phyloP scores from a whole-genome alignment of 352 stramenopile species.

The Globisporangium uncinulatum region DNA sequence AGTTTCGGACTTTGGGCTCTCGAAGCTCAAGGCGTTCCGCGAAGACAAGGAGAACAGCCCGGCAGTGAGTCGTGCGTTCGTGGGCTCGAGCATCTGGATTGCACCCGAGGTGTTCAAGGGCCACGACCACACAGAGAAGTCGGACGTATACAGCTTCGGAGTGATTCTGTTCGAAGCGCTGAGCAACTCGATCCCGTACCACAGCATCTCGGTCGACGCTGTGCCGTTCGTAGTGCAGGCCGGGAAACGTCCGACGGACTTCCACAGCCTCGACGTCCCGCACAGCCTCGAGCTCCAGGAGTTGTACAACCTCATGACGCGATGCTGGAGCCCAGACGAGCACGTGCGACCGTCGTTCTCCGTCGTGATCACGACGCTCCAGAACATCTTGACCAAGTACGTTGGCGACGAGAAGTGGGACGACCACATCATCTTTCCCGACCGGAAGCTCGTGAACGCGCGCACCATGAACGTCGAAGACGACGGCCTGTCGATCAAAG shows the following conservation, averaged over 20 bases:
- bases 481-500: constrained; percentile 70
- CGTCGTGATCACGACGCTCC: constrained; percentile 71
- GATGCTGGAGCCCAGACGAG: constrained; percentile 74
- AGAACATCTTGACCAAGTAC: constrained; percentile 60
- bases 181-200: constrained; percentile 59
- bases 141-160: constrained; percentile 87
- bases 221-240: constrained; percentile 77
- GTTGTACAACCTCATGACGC: constrained; percentile 58
- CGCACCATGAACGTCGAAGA: constrained; percentile 39
- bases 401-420: constrained; percentile 78
- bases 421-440: constrained; percentile 78
- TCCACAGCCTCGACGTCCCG: constrained; percentile 49
- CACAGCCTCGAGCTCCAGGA: constrained; percentile 54
- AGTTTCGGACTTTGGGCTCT: constrained; percentile 88
- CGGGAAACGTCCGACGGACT: constrained; percentile 75
- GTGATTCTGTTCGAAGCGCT: constrained; percentile 76
- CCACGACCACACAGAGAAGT: constrained; percentile 81
- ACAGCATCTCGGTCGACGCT: constrained; percentile 74
- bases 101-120: constrained; percentile 88
- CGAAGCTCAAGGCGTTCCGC: constrained; percentile 76
- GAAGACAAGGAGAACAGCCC: constrained; percentile 39
- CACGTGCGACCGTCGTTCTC: constrained; percentile 74
- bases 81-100: constrained; percentile 90
- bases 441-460: constrained; percentile 63
- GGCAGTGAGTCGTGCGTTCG: constrained; percentile 42